phyloP scores from a whole-genome alignment of 305 asterid species.

The Fraxinus sp. region DNA sequence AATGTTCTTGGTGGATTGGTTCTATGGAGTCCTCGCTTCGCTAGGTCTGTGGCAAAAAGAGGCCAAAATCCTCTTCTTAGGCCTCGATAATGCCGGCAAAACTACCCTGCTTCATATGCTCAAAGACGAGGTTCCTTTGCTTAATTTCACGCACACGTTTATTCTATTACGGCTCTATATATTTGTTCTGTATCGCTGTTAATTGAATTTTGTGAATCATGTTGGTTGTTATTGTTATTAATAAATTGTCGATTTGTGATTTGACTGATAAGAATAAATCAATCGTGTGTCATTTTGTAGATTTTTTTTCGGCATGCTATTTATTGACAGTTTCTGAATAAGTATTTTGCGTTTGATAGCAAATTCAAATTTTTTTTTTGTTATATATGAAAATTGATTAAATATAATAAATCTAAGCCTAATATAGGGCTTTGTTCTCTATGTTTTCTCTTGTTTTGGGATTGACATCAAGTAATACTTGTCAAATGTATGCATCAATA shows the following conservation, averaged over 20 bases:
- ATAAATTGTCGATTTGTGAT: neutral
- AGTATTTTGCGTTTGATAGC: neutral
- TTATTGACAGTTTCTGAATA: neutral
- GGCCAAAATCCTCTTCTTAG: slow-evolving; percentile 85
- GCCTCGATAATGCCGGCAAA: slow-evolving; percentile 93
- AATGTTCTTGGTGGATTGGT: slow-evolving; percentile 92
- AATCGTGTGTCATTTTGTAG: neutral
- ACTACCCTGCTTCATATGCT: slow-evolving; percentile 94
- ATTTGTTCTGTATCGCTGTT: neutral
- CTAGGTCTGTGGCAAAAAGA: slow-evolving; percentile 92
- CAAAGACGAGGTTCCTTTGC: slow-evolving; percentile 69
- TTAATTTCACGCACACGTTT: neutral
- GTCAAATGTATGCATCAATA: neutral
- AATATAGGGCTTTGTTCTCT: neutral
- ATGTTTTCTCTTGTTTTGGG: neutral
- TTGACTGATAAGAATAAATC: neutral
- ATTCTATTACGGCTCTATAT: neutral
- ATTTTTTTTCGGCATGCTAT: neutral
- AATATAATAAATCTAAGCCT: neutral
- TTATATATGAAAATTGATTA: neutral
- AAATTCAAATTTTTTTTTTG: neutral
- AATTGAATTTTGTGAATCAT: neutral
- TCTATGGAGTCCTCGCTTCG: slow-evolving; percentile 80
- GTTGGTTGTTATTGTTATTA: neutral
- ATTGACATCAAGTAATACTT: neutral